Evolutionary conservation across 768 basidiomycete species (phyloP), one percentile per base, ranked within the genome.

Genomic region (Artomyces pyxidatus): DNA sequence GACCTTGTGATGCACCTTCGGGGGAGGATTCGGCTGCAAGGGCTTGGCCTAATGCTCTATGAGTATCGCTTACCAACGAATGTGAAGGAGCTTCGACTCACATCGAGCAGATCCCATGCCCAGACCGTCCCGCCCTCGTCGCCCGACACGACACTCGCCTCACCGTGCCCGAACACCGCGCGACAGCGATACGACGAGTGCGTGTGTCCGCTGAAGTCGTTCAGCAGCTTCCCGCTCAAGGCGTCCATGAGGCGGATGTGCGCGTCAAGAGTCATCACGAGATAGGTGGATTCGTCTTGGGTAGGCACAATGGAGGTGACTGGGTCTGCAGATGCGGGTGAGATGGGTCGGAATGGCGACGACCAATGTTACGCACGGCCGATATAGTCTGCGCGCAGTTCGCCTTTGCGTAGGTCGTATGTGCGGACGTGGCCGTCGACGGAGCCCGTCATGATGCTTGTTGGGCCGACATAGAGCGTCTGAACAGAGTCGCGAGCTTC

Each of bases 331-430:
- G 14, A 23, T 8, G 38, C 17, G 23, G 27, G 47, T 25, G 23
- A 14, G 29, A n/a, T 25, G 28, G 21, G 30, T 4, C 19, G 37
- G 25, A 9, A 14, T 26, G 6, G 16, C 26, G 47, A 23, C 27
- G 28, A 12, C 40, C 6, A 19, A 29, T 29, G 32, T 21, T 12
- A 78, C 89, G 59, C 64, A 94, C 92, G 79, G 7, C 95, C 95
- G 56, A 98, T 77, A 61, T 81, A 92, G 65, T 99, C 96, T 38
- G 87, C 77, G 7, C 85, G 80, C 25, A 97, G 68, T 63, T 95
- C 82, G 21, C 96, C 96, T 71, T 86, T 91, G 45, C 96, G 85
- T 27, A 99, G 73, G 65, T 99, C 96, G 66, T 98, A 97, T 8
- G 89, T 90, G 17, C 96, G 80, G 38, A 95, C 81, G 61, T 85